Evolutionary conservation across 768 basidiomycete genomes (phyloP), one percentile per base, ranked within the genome.

Genomic region (Suillus lakei): DNA sequence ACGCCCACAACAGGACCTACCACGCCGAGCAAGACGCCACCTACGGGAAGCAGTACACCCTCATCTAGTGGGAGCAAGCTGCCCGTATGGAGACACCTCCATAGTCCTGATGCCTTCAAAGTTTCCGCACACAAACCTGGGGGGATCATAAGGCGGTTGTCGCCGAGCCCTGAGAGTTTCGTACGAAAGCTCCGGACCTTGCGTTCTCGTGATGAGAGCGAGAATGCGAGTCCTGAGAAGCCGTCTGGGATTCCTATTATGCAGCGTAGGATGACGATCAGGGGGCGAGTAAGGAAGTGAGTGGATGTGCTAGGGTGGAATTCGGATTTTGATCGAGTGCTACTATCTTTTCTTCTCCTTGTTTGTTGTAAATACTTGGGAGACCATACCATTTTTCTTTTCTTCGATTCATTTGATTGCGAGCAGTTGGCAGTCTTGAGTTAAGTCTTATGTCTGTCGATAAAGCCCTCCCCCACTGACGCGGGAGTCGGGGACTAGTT

Each of bases 221-320:
- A 62, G 61, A 58, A 61, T n/a, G 18, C 63, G 38, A 76, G 71
- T 46, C 74, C 76, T 2, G 63, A 67, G 38, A 74, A 70, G 18
- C 72, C 64, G 0, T 74, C 76, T 59, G 74, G 66, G 26, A 72
- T 76, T 44, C 76, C 76, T 32, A 65, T 76, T 32, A 62, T 77
- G 36, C 69, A 74, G 53, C 66, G 76, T 59, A 51, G 69, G 53
- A 70, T 69, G 76, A 75, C 76, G 36, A 70, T 75, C 61, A 70
- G 69, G 16, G 75, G 70, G 18, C 68, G 70, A 43, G 65, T 66
- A 56, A 73, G 55, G 65, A 73, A 68, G 50, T 41, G 56, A 59
- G 26, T 16, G 36, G 23, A 38, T 38, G 23, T 32, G 21, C 21
- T 21, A 54, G 53, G 32, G 21, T 34, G 21, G 34, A 39, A 10